Percentiles rank a stretch among this genome's conserved stretches.
Evolutionary conservation across 179 eudicot species (phyloP).

Genomic region (Beta lomatogona): DNA sequence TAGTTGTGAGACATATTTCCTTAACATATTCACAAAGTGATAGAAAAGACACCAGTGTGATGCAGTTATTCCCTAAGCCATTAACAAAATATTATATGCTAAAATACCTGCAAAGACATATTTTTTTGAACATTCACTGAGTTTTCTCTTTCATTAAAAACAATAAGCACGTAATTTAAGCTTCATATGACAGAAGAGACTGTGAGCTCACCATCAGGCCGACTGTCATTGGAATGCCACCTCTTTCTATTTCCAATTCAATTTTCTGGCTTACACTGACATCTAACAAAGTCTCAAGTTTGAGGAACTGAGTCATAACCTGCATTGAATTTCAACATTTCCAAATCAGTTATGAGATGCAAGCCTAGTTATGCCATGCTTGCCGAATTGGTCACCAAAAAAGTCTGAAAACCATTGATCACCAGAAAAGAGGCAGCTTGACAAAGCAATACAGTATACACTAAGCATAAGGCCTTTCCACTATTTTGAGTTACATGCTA

Average conservation of each 20-base stretch:
- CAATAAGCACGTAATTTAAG: neutral
- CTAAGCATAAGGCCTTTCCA: neutral
- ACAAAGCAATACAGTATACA: neutral
- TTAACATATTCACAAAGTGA: too few relatives aligned
- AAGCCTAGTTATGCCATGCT: slow-evolving; percentile 11
- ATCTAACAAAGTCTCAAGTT: slow-evolving; percentile 84
- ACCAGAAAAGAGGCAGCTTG: neutral
- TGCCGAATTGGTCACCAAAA: neutral
- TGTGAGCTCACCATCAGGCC: slow-evolving; percentile 58
- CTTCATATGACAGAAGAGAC: neutral
- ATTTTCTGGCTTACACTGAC: slow-evolving; percentile 71
- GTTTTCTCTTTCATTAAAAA: neutral
- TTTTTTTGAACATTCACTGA: neutral
- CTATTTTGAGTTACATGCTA: neutral
- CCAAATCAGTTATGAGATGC: neutral
- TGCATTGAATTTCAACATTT: slow-evolving; percentile 32
- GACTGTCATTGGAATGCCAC: slow-evolving; percentile 74
- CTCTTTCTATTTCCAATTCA: slow-evolving; percentile 90
- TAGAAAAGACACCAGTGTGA: too few relatives aligned
- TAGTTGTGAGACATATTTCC: too few relatives aligned
- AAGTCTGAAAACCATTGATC: neutral
- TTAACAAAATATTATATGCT: too few relatives aligned
- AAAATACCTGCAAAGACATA: too few relatives aligned
- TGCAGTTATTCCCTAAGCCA: too few relatives aligned
- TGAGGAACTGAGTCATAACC: slow-evolving; percentile 94